Conservation (phyloP, 805 yeast genomes). For the Ogataea angusta region DNA sequence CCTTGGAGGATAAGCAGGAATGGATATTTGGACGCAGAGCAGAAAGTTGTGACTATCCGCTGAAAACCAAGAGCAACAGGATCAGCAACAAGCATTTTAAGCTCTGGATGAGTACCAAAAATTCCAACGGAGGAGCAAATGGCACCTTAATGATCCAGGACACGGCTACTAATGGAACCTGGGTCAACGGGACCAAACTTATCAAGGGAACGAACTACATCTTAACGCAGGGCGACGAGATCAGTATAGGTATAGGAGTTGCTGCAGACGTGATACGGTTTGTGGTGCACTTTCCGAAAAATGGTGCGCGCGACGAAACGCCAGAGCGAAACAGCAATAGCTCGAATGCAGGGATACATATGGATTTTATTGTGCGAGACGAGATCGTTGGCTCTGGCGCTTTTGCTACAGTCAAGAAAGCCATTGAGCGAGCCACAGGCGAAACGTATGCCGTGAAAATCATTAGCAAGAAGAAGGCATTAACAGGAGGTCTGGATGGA, state of each 20-base stretch:
- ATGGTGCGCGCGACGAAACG: conserved; percentile 14
- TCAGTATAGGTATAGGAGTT: conserved; percentile 85
- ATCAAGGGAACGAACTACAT: conserved; percentile 78
- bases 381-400: conserved; percentile 98
- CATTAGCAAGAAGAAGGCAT: conserved; percentile 74
- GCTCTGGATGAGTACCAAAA: conserved; percentile 60
- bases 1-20: conserved; percentile 23
- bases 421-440: conserved; percentile 82
- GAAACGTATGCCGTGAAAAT: conserved; percentile 88
- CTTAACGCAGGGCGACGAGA: conserved; percentile 88
- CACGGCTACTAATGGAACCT: conserved; percentile 89
- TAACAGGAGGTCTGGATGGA: conserved; percentile 72
- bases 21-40: conserved; percentile 66
- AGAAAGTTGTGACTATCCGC: conserved; percentile 55
- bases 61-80: conserved; percentile 58
- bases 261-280: conserved; percentile 59
- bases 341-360: conserved; percentile 26
- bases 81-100: conserved; percentile 70
- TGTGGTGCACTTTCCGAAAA: conserved; percentile 46
- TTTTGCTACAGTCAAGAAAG: conserved; percentile 92
- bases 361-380: conserved; percentile 68
- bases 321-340: conserved; percentile 20
- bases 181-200: conserved; percentile 68
- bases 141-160: conserved; percentile 57
- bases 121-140: conserved; percentile 32